Evolutionary conservation across 2,329 filamentous ascomycete genomes (phyloP).

Genomic region (Cryphonectria carpinicola): DNA sequence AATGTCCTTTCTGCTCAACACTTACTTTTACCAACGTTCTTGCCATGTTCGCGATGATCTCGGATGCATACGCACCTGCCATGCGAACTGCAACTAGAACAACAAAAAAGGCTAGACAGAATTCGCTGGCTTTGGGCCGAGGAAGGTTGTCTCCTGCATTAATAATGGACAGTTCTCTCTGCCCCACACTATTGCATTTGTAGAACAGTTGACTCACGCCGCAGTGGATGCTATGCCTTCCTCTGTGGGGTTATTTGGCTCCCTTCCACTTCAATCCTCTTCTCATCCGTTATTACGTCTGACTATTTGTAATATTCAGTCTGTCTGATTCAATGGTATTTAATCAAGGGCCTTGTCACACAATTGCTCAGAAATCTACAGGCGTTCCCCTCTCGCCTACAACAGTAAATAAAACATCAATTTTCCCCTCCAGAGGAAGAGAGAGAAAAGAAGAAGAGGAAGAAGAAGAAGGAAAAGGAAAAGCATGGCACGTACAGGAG

Average conservation of each 20-base stretch:
- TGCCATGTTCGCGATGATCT: not conserved
- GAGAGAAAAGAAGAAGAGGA: too few species aligned
- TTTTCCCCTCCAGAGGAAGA: too few species aligned
- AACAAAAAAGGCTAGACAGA: not conserved
- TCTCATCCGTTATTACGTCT: not conserved
- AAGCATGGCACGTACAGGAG: not conserved
- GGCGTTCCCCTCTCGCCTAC: not conserved
- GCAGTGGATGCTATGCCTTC: not conserved
- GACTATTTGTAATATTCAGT: not conserved
- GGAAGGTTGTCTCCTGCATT: not conserved
- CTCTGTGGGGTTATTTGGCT: not conserved
- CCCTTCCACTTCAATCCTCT: not conserved
- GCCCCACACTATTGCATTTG: too few species aligned
- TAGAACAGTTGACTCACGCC: not conserved
- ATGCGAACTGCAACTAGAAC: not conserved
- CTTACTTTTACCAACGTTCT: not conserved
- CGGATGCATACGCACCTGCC: not conserved
- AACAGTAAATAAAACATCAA: not conserved
- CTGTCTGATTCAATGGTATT: too few species aligned
- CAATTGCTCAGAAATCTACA: not conserved
- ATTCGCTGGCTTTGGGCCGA: not conserved
- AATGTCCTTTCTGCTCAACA: not conserved
- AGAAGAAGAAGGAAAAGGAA: too few species aligned
- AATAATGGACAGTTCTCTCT: too few species aligned
- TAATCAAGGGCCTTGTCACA: too few species aligned